Percentiles rank a stretch among this genome's conserved stretches.
These are phyloP conservation scores for Mrakia blollopis DNA, from an alignment of 768 basidiomycete species.

Conservation along the genomic window DNA sequence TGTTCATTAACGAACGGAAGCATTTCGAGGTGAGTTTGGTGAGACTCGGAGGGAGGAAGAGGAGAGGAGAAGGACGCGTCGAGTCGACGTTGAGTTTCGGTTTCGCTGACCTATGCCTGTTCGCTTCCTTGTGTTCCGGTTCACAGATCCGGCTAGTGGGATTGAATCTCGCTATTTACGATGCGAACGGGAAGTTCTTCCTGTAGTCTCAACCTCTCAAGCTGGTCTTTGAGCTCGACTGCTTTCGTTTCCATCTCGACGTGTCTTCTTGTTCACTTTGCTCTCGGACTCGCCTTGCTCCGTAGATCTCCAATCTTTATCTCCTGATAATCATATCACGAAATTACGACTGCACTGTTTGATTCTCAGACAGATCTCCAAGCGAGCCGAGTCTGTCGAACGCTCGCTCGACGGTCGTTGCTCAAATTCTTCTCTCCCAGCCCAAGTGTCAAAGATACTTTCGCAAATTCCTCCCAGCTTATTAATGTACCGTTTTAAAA, in stretches of 20 bases:
- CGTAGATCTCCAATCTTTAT: no score
- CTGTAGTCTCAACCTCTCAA: neutral
- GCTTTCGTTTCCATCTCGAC: neutral
- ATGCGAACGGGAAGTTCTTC: constrained; percentile 21
- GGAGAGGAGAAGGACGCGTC: neutral
- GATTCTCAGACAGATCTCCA: no score
- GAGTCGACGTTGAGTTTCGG: neutral
- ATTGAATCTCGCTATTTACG: constrained; percentile 16
- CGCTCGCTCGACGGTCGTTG: no score
- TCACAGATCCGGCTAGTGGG: constrained; percentile 10
- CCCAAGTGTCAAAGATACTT: no score
- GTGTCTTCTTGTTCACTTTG: neutral
- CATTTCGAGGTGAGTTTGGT: constrained; percentile 22
- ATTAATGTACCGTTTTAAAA: no score
- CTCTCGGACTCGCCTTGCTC: no score
- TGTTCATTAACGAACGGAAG: constrained; percentile 18
- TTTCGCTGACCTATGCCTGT: neutral
- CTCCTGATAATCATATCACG: no score
- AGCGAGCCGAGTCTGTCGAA: no score
- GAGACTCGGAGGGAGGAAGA: constrained; percentile 13
- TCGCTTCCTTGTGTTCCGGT: neutral
- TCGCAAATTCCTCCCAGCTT: no score
- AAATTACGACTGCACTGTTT: no score
- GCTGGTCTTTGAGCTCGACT: neutral
- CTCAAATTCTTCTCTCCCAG: no score